phyloP scores from a whole-genome alignment of 2,329 filamentous ascomycete genomes.

The Phoma herbarum region DNA sequence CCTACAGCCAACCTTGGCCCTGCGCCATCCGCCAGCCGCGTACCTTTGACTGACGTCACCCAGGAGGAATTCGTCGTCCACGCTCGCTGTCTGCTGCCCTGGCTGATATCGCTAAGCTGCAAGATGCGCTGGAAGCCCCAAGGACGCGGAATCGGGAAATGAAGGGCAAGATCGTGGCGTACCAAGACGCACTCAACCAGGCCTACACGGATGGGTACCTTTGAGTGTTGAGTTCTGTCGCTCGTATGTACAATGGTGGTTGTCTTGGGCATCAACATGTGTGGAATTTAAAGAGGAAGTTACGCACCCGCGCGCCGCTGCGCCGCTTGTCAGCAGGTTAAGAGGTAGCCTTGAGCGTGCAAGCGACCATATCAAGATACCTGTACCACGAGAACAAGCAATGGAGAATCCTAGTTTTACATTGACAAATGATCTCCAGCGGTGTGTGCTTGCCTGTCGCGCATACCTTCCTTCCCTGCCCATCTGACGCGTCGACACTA shows the following conservation, averaged over 20 bases:
- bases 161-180: constrained; percentile 16
- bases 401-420: background rate
- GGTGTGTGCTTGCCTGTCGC: constrained; percentile 2
- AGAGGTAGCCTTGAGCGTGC: background rate
- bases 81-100: constrained; percentile 6
- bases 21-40: background rate
- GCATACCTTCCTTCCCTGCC: constrained; percentile 2
- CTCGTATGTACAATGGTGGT: background rate
- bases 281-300: background rate
- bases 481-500: constrained; percentile 4
- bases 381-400: background rate
- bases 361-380: background rate
- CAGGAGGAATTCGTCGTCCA: background rate
- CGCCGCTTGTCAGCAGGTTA: background rate
- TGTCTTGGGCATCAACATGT: constrained; percentile 7
- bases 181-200: constrained; percentile 15
- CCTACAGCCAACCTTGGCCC: background rate
- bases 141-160: constrained; percentile 1
- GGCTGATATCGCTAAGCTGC: constrained; percentile 6
- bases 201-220: constrained; percentile 9
- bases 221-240: background rate
- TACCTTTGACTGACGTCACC: constrained; percentile 3
- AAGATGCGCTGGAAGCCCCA: constrained; percentile 5
- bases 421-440: background rate
- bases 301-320: background rate